phyloP scores from a whole-genome alignment of 2,329 filamentous ascomycete genomes.

The Gnomoniopsis smithogilvyi region DNA sequence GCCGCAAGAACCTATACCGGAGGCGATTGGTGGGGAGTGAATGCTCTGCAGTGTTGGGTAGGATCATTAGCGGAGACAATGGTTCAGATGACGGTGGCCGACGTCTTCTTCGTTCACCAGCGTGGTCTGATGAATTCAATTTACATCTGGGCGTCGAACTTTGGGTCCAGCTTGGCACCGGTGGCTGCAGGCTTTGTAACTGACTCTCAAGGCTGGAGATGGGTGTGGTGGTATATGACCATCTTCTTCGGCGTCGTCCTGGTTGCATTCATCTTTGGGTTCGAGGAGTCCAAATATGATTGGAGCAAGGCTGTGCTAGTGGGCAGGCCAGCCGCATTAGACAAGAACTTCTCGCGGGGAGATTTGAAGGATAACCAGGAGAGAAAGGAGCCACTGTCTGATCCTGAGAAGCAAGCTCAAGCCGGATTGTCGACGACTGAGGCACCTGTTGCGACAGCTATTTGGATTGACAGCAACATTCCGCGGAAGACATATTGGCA shows the following conservation, averaged over 20 bases:
- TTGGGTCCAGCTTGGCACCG: slow-evolving; percentile 24
- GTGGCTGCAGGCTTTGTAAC: slow-evolving; percentile 18
- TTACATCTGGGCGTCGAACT: slow-evolving; percentile 37
- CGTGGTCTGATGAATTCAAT: slow-evolving; percentile 43
- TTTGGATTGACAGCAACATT: slow-evolving; percentile 8
- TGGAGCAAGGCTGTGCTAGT: slow-evolving; percentile 10
- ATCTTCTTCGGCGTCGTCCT: slow-evolving; percentile 15
- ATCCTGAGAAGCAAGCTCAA: slow-evolving; percentile 10
- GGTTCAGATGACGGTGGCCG: slow-evolving; percentile 44
- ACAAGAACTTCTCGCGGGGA: background rate
- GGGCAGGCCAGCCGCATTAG: background rate
- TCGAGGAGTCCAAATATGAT: slow-evolving; percentile 18
- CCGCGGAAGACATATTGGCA: slow-evolving; percentile 17
- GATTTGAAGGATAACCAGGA: background rate
- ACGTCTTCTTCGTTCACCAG: slow-evolving; percentile 47
- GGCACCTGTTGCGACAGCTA: background rate
- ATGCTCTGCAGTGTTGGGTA: slow-evolving; percentile 39
- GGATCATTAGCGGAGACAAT: slow-evolving; percentile 41
- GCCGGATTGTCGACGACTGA: background rate
- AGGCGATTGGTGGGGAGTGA: slow-evolving; percentile 40
- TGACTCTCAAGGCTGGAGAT: slow-evolving; percentile 16
- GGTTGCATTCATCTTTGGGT: slow-evolving; percentile 14
- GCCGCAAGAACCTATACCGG: slow-evolving; percentile 37
- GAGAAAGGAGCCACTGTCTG: background rate
- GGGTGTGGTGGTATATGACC: slow-evolving; percentile 19